Base-by-base conservation (phyloP, 2,329 filamentous ascomycete genomes). In the Bimuria novae-zelandiae region DNA sequence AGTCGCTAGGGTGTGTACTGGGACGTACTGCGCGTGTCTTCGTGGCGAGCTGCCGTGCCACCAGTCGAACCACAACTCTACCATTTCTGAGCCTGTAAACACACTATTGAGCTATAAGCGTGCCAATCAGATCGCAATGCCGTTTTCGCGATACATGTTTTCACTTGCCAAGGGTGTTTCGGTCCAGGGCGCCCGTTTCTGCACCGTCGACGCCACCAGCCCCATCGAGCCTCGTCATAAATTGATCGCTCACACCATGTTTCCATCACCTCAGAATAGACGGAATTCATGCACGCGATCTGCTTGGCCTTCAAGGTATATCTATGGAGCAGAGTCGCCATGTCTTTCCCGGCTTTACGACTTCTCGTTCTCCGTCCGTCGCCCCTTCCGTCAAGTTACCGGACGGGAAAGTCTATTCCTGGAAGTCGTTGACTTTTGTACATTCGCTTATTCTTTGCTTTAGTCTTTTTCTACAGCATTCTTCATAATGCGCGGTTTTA, bases 341-440 rank as follows among this genome's bases (percentile, higher is more conserved):
- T 40, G 43, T 37, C 2, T 10, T 29, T 23, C 30, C 30, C 23
- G 37, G 39, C 37, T 51, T 55, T 43, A 55, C 53, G 44, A 49
- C 33, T 47, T 37, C 11, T 46, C 30, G 42, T 45, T 21, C 39
- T 45, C 35, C 35, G 45, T 49, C 41, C 48, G 19, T 49, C 43
- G 49, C 45, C 49, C 41, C 25, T 44, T 43, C 43, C 21, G 41
- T 43, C 52, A 42, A 48, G 11, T 42, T 44, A 16, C 21, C 17
- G 41, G 40, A 30, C 33, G 27, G 36, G 47, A 55, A 44, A 29
- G 23, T 37, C 46, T 21, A 16, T 30, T 45, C 39, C 36, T 66
- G 64, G 70, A 67, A 63, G 64, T 68, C 62, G 59, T 58, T 49
- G 63, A 62, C 68, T 70, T 72, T 70, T 54, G 67, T 74, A 68